Base-by-base conservation (phyloP, 2,329 filamentous ascomycete species). In the Colletotrichum coccodes region DNA sequence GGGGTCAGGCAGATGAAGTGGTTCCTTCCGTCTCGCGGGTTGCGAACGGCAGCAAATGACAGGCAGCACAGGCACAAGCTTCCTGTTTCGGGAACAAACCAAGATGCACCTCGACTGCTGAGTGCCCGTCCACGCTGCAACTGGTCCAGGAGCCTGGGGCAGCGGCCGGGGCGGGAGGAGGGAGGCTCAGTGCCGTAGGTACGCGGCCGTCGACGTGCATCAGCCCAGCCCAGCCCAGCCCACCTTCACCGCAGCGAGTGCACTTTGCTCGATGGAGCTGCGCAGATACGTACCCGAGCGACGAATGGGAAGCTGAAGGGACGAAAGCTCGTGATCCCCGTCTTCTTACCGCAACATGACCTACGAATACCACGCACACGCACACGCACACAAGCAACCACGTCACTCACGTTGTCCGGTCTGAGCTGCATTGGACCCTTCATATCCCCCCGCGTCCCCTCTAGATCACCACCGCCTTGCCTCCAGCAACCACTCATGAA, bases 151-250 rank as follows among this genome's bases (percentile, higher is more conserved):
- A 60, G 57, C 47, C 57, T 61, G 56, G 63, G 57, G 42, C 53
- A n/a, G 49, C 32, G 30, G 63, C 54, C 54, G 56, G 44, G 40
- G 54, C 54, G 44, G 40, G 34, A n/a, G 44, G n/a, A 40, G 53
- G 61, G 49, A 65, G 54, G 38, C 61, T 65, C 65, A 50, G 54
- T 68, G 61, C 61, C 61, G 61, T 68, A 65, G 65, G 36, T 58
- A 68, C 60, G 64, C 64, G 60, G 64, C 64, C 64, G 53, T 64
- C 64, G 32, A 52, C 53, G 53, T 64, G 52, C 64, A 36, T 68
- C 49, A 53, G 46, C 46, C 34, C 28, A 36, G 38, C 23, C 28
- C n/a, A 26, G 21, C 26, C 28, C 38, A 28, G n/a, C 49, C 46
- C 23, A 54, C 59, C 36, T 53, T 53, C 60, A 44, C 42, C 28